Evolutionary conservation across 2,329 filamentous ascomycete genomes (phyloP).

Genomic region (Colletotrichum somersetense): DNA sequence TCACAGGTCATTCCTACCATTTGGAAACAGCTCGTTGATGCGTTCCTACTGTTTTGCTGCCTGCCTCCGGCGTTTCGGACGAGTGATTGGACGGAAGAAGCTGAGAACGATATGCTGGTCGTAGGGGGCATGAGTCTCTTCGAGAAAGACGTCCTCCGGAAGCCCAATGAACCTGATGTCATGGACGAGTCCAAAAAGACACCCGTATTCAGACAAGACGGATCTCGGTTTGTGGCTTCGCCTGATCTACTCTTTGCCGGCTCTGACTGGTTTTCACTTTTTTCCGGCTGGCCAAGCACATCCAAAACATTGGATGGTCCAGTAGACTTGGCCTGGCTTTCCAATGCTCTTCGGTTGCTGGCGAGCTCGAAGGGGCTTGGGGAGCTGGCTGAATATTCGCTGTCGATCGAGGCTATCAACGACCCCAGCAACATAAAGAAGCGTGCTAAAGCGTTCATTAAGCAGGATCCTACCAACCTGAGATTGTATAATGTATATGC

Average conservation of each 20-base stretch:
- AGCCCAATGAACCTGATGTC: conserved; percentile 29
- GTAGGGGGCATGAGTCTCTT: conserved; percentile 17
- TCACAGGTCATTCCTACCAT: conserved; percentile 50
- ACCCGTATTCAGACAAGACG: conserved; percentile 48
- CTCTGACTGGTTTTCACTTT: conserved; percentile 59
- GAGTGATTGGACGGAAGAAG: conserved; percentile 48
- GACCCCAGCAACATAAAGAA: conserved; percentile 72
- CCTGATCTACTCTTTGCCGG: conserved; percentile 67
- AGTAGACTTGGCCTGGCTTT: conserved; percentile 61
- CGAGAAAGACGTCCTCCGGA: conserved; percentile 24
- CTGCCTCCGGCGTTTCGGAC: conserved; percentile 64
- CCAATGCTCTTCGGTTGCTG: conserved; percentile 69
- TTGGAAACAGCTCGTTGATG: conserved; percentile 69
- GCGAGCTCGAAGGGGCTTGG: conserved; percentile 60
- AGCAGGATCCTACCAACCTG: conserved; percentile 72
- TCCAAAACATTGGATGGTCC: conserved; percentile 47
- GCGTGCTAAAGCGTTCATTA: conserved; percentile 79
- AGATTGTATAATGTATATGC: conserved; percentile 85
- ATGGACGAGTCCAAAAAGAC: conserved; percentile 29
- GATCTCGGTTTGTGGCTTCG: conserved; percentile 51
- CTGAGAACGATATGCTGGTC: conserved; percentile 47
- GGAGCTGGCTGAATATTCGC: conserved; percentile 74
- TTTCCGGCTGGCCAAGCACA: conserved; percentile 47
- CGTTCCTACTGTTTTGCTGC: conserved; percentile 77
- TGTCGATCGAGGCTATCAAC: conserved; percentile 74